These are phyloP conservation scores for Coelastrella sp. DNA, from an alignment of 139 green algal genomes.

Conservation along the genomic window DNA sequence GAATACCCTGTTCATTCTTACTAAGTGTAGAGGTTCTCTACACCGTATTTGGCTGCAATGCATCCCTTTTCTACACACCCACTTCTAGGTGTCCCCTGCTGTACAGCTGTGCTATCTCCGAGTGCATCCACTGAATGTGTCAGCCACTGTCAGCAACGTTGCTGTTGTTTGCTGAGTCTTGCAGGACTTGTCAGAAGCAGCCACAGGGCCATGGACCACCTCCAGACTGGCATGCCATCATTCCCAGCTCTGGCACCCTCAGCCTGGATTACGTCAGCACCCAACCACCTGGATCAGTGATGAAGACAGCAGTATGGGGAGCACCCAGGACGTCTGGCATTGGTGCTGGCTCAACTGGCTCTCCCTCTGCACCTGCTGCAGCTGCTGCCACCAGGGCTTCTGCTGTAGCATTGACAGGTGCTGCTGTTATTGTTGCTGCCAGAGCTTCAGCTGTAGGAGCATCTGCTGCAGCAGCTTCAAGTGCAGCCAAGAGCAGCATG, in stretches of 20 bases:
- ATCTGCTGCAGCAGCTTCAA: background rate
- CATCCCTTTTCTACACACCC: too few relatives aligned
- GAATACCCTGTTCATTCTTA: background rate
- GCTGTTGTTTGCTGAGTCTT: background rate
- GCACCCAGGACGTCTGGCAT: background rate
- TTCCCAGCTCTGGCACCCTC: slow-evolving; percentile 64
- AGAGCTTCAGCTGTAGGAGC: background rate
- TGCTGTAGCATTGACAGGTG: background rate
- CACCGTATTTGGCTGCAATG: background rate
- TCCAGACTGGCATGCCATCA: slow-evolving; percentile 59
- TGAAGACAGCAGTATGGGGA: background rate
- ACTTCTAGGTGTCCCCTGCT: background rate
- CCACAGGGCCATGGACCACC: slow-evolving; percentile 53
- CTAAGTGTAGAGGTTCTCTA: background rate
- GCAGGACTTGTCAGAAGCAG: slow-evolving; percentile 4
- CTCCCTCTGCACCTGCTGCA: too few relatives aligned
- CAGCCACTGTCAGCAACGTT: background rate
- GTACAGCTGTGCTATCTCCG: background rate
- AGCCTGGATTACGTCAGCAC: slow-evolving; percentile 67
- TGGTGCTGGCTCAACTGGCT: background rate
- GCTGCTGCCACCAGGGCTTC: background rate
- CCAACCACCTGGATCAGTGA: background rate
- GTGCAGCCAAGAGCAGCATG: background rate
- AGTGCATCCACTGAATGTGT: background rate
- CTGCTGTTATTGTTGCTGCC: background rate